Conservation (phyloP, 1,139 yeast genomes). For the Blastobotrys aristatus region DNA sequence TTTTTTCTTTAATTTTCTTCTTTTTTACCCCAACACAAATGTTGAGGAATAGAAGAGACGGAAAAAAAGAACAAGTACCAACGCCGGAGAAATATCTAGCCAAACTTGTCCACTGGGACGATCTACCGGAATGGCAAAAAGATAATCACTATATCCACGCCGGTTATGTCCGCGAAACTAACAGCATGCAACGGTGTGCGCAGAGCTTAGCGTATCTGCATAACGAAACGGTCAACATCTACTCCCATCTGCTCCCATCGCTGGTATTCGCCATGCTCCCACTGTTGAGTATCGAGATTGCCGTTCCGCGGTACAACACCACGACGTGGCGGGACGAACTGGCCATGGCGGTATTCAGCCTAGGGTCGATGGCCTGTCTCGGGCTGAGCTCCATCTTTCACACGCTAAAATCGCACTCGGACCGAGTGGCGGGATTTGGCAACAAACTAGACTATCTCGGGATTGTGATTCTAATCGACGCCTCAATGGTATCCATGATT, state of each 20-base stretch:
- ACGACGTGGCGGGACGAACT: conserved; percentile 43
- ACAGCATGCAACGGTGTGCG: conserved; percentile 48
- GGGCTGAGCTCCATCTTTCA: conserved; percentile 75
- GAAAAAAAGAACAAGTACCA: background rate
- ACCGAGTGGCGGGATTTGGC: conserved; percentile 54
- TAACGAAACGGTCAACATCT: conserved; percentile 78
- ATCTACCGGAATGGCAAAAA: conserved; percentile 76
- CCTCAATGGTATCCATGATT: conserved; percentile 68
- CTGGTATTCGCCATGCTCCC: conserved; percentile 27
- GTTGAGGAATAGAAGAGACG: background rate
- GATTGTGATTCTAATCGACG: conserved; percentile 67
- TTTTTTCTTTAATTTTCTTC: background rate
- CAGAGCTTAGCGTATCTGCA: conserved; percentile 63
- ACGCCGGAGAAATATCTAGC: background rate
- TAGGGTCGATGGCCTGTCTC: conserved; percentile 57
- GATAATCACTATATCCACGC: conserved; percentile 73
- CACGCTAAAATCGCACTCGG: conserved; percentile 71
- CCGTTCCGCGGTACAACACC: conserved; percentile 41
- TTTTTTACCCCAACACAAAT: background rate
- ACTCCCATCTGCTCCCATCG: conserved; percentile 75
- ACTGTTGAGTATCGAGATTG: conserved; percentile 15
- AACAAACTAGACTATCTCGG: conserved; percentile 86
- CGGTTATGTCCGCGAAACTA: conserved; percentile 73
- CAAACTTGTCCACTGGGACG: conserved; percentile 35
- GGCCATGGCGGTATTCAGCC: conserved; percentile 42